Evolutionary conservation across 1,284 basidiomycete species (phyloP).

Genomic region (Trichosporon ovoides): DNA sequence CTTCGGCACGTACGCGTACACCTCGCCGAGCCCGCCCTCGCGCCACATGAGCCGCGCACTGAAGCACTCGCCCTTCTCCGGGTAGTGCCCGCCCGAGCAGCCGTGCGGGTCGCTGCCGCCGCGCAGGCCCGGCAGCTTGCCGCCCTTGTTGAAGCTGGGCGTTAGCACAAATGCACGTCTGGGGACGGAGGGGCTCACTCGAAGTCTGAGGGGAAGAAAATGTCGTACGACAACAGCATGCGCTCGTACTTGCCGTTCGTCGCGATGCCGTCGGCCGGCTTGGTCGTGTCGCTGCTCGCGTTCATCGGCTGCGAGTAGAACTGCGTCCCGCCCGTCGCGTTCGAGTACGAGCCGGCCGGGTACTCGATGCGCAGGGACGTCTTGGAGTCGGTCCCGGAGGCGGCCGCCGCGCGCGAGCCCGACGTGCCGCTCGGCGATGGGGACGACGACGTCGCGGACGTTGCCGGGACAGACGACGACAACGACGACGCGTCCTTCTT

Average conservation of each 20-base stretch:
- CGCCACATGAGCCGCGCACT: constrained; percentile 50
- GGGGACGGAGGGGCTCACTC: constrained; percentile 21
- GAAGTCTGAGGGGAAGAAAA: constrained; percentile 38
- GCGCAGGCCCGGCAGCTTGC: constrained; percentile 49
- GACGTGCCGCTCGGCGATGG: constrained; percentile 19
- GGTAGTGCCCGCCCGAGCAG: constrained; percentile 46
- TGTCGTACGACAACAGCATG: constrained; percentile 40
- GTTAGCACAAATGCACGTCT: background rate
- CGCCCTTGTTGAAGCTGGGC: constrained; percentile 34
- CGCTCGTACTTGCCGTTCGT: constrained; percentile 38
- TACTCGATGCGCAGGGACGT: constrained; percentile 44
- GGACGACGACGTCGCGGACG: constrained; percentile 10
- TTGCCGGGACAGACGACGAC: constrained; percentile 5
- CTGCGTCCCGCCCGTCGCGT: constrained; percentile 46
- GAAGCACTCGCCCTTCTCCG: constrained; percentile 46
- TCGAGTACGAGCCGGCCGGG: constrained; percentile 43
- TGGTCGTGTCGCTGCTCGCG: constrained; percentile 11
- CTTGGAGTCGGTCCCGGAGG: constrained; percentile 14
- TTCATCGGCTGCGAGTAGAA: constrained; percentile 42
- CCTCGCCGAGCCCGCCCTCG: constrained; percentile 41
- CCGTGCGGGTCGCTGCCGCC: constrained; percentile 41
- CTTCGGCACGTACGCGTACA: constrained; percentile 49
- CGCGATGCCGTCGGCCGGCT: constrained; percentile 17
- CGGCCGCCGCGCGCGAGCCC: constrained; percentile 18
- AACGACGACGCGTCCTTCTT: constrained; percentile 11